A percentile compares a stretch with the other conserved stretches of the same genome.
These are phyloP conservation scores for Saccharomyces paradoxus DNA, from an alignment of 805 yeast species.

Conservation along the genomic window DNA sequence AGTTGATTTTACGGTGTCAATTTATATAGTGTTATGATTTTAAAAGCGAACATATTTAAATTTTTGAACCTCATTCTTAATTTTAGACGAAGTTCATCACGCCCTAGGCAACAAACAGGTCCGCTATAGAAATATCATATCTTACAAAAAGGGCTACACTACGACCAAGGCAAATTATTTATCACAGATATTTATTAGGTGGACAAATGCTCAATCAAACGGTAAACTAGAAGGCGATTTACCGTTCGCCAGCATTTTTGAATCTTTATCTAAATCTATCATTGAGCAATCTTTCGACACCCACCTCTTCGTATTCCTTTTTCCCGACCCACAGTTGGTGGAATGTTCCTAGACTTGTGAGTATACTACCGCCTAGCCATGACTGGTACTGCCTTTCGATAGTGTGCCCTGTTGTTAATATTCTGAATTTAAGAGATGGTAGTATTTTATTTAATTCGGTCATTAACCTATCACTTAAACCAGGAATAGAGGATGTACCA, in stretches of 20 bases:
- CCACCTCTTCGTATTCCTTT: constrained; percentile 81
- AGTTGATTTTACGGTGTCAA: neutral
- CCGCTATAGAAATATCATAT: neutral
- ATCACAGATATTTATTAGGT: neutral
- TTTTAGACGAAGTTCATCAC: neutral
- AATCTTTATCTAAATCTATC: constrained; percentile 67
- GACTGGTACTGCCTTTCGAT: constrained; percentile 72
- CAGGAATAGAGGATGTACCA: constrained; percentile 72
- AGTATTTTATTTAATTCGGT: constrained; percentile 59
- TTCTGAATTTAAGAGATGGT: constrained; percentile 79
- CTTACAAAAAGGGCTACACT: neutral
- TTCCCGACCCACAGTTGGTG: constrained; percentile 92
- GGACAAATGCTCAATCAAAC: neutral
- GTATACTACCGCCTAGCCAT: constrained; percentile 89
- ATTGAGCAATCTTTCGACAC: constrained; percentile 67
- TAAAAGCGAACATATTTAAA: neutral
- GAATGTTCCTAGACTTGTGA: constrained; percentile 84
- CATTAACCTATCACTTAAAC: constrained; percentile 67
- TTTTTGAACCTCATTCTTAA: neutral
- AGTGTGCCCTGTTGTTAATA: constrained; percentile 72
- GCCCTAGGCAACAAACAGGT: neutral
- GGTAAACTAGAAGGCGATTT: neutral
- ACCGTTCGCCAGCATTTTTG: neutral
- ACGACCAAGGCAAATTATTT: neutral
- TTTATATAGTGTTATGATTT: neutral